A percentile compares a stretch with the other conserved stretches of the same genome.
Conservation (phyloP, 2,329 filamentous ascomycete species). For the Xylariaceae sp. region DNA sequence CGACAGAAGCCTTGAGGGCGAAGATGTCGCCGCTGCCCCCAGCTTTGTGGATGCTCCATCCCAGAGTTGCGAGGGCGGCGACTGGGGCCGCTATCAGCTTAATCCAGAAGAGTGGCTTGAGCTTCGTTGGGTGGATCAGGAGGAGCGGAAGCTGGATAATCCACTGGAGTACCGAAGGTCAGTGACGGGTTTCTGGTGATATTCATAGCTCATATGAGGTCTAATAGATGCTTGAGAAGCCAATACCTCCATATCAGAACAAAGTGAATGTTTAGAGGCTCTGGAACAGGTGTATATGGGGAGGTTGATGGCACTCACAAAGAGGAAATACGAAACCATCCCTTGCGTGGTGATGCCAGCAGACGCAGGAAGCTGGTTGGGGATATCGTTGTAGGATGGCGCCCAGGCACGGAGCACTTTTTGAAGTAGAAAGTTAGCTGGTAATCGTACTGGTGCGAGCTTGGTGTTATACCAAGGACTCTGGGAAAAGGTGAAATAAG, state of each 20-base stretch:
- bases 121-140: constrained; percentile 26
- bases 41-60: constrained; percentile 57
- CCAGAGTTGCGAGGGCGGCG: constrained; percentile 58
- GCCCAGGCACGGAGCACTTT: constrained; percentile 45
- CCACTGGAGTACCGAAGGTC: no score
- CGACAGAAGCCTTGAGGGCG: constrained; percentile 24
- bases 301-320: no score
- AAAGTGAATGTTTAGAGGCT: no score
- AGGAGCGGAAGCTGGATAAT: constrained; percentile 30
- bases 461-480: no score
- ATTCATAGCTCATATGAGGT: no score
- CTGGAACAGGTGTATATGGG: no score
- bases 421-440: constrained; percentile 41
- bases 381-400: constrained; percentile 50
- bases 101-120: constrained; percentile 43
- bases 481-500: no score
- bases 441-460: constrained; percentile 30
- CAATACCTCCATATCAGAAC: no score
- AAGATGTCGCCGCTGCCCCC: constrained; percentile 43
- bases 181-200: no score
- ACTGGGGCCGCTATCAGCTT: constrained; percentile 49
- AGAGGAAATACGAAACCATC: constrained; percentile 28
- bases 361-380: constrained; percentile 44
- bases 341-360: constrained; percentile 52
- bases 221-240: no score